Conservation (phyloP, 768 basidiomycete genomes). For the Lactarius pseudohatsudake region DNA sequence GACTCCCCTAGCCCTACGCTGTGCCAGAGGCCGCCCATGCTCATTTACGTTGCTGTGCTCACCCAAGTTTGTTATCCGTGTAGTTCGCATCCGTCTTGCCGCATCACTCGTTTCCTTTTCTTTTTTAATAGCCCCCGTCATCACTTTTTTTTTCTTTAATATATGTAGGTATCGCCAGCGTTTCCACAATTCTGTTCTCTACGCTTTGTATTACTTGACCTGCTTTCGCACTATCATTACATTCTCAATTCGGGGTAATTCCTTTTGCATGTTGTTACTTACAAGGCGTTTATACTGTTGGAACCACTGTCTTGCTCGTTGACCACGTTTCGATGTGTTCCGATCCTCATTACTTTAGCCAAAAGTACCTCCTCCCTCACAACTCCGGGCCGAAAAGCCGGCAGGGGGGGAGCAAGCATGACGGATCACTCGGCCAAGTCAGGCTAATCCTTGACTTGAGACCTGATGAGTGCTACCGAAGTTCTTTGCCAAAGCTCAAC, state of each 20-base stretch:
- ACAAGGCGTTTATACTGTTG: conserved; percentile 1
- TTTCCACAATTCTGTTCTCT: conserved; percentile 14
- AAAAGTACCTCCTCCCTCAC: too few relatives aligned
- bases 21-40: conserved; percentile 20
- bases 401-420: not conserved
- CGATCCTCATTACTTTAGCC: not conserved
- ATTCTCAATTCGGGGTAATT: conserved; percentile 19
- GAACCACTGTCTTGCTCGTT: not conserved
- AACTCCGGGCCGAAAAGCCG: conserved; percentile 19
- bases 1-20: conserved; percentile 8
- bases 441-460: conserved; percentile 4
- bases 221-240: not conserved
- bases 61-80: conserved; percentile 27
- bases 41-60: conserved; percentile 25
- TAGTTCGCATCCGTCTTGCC: conserved; percentile 25
- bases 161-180: conserved; percentile 21
- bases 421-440: not conserved
- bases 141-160: conserved; percentile 9
- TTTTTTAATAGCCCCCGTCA: conserved; percentile 22
- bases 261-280: conserved; percentile 13
- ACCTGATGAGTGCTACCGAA: conserved; percentile 40
- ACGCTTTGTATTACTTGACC: conserved; percentile 23
- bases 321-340: not conserved
- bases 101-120: conserved; percentile 21
- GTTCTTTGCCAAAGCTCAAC: conserved; percentile 64